phyloP scores from a whole-genome alignment of 1,284 basidiomycete species.

The Peniophora sp. region DNA sequence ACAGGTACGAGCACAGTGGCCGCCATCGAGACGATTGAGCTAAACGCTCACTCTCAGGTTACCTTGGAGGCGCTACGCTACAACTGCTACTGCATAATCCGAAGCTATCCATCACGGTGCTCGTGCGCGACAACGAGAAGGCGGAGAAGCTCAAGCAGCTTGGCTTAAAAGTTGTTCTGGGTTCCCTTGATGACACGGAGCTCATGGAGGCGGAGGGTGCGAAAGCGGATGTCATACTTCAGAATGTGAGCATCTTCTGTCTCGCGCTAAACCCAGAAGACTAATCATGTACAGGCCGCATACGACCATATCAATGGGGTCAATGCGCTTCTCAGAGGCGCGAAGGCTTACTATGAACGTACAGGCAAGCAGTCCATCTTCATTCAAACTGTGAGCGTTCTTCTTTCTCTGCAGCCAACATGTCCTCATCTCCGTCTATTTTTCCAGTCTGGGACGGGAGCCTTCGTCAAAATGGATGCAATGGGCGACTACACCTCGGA shows the following conservation, averaged over 20 bases:
- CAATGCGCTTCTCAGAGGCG: slow-evolving; percentile 37
- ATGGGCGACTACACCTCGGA: slow-evolving; percentile 28
- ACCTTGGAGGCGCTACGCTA: background rate
- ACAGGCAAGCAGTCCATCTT: slow-evolving; percentile 31
- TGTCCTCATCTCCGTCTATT: background rate
- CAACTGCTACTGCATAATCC: slow-evolving; percentile 12
- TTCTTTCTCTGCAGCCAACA: no score
- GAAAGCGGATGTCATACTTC: background rate
- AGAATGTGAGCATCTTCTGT: background rate
- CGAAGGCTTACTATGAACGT: slow-evolving; percentile 29
- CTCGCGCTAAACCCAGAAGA: background rate
- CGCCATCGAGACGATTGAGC: no score
- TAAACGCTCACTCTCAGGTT: background rate
- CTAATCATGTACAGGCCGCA: background rate
- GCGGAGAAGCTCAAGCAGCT: slow-evolving; percentile 3
- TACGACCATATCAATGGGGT: slow-evolving; percentile 26
- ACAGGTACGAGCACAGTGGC: no score
- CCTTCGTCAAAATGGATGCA: slow-evolving; percentile 30
- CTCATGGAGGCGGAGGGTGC: background rate
- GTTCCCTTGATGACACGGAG: slow-evolving; percentile 11
- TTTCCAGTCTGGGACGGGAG: slow-evolving; percentile 18
- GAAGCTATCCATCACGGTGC: background rate
- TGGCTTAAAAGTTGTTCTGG: background rate
- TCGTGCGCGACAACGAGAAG: background rate
- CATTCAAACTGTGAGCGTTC: slow-evolving; percentile 36